Base-by-base conservation (phyloP, 768 basidiomycete species). In the Psilocybe azurescens region DNA sequence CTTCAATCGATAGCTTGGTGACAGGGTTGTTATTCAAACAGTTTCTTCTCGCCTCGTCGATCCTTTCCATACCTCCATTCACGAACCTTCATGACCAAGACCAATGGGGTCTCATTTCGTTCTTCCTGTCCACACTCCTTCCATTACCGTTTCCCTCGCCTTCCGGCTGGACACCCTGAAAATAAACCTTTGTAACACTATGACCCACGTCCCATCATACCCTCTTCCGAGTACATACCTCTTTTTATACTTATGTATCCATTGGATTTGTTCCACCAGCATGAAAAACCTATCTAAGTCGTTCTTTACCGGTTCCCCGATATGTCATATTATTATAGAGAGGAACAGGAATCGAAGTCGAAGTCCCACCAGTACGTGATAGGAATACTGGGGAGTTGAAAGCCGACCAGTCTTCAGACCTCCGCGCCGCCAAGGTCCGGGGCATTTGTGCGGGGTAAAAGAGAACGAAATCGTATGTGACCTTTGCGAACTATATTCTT, bases 1-100 rank as follows among this genome's bases (percentile, higher is more conserved):
- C 13, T 79, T 78, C 65, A 69, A 78, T 66, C 78, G 79, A 11
- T 80, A 71, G 73, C 41, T 38, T 54, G 9, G 24, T 30, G 41
- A 28, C 56, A 53, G 53, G 52, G 48, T 56, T 52, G 18, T 11
- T 10, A 8, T 46, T 46, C n/a, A 28, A 49, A 39, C 41, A 44
- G 7, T n/a, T 13, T 44, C 41, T 44, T 33, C 55, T 29, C 55
- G 33, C 39, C 56, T 28, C 24, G 48, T 44, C 53, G 13, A 52
- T 36, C 55, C 5, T 16, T 18, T 24, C 49, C 14, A 48, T 20
- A 24, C 49, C 16, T 48, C 51, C 51, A 32, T 53, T 53, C 38
- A 61, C 59, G 59, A 61, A 46, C 16, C 24, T 53, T 61, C 30
- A 61, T 33, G 56, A 61, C 63, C 29, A 28, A 38, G 49, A 51